A percentile compares a stretch with the other conserved stretches of the same genome.
Conservation (phyloP, 192 early-diverging fungal species). For the Entophlyctis helioformis region DNA sequence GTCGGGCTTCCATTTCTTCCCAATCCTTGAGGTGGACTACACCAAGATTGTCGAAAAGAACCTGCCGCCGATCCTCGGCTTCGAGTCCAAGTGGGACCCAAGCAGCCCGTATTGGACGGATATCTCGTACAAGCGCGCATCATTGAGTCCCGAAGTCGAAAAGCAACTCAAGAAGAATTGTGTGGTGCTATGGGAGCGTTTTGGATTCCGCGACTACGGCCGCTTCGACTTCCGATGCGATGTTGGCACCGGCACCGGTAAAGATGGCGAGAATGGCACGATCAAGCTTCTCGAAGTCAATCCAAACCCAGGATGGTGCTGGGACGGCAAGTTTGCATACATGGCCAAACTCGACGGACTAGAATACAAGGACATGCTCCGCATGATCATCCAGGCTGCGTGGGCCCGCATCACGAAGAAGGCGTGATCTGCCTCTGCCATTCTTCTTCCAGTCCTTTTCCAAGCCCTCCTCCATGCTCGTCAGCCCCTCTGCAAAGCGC, state of each 20-base stretch:
- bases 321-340: constrained; percentile 46
- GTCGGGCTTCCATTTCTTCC: constrained; percentile 40
- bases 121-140: constrained; percentile 27
- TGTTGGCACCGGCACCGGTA: background rate
- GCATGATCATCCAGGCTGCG: constrained; percentile 29
- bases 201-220: constrained; percentile 40
- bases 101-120: constrained; percentile 39
- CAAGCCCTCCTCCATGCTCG: too few species aligned
- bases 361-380: constrained; percentile 29
- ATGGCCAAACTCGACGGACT: constrained; percentile 35
- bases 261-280: constrained; percentile 4
- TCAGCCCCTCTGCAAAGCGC: too few species aligned
- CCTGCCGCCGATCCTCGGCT: constrained; percentile 42
- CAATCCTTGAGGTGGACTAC: constrained; percentile 41
- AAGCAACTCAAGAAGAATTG: constrained; percentile 16
- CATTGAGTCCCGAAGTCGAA: constrained; percentile 8
- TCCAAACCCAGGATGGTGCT: constrained; percentile 50
- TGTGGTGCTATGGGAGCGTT: constrained; percentile 30
- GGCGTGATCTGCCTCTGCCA: too few species aligned
- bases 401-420: constrained; percentile 10
- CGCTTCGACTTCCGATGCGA: constrained; percentile 36
- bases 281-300: constrained; percentile 47
- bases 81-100: constrained; percentile 49
- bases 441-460: too few species aligned
- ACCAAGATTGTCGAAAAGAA: constrained; percentile 21